phyloP scores from a whole-genome alignment of 768 basidiomycete species.

The Gyrodon lividus region DNA sequence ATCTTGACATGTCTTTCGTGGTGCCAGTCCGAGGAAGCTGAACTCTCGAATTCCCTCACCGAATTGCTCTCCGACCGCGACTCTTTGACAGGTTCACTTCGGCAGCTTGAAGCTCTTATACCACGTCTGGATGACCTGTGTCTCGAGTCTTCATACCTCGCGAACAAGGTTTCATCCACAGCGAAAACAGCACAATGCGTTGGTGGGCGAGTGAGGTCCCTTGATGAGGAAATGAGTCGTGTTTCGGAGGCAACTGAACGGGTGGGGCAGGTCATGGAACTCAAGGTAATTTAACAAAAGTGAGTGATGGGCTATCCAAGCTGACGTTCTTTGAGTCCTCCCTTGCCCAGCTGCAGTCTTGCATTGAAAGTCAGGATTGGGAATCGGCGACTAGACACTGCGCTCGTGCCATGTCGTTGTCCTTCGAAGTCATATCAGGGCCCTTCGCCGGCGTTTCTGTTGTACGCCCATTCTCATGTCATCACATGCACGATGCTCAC shows the following conservation, averaged over 20 bases:
- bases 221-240: slow-evolving; percentile 92
- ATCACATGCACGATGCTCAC: background rate
- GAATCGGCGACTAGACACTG: slow-evolving; percentile 92
- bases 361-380: slow-evolving; percentile 88
- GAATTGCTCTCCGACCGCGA: slow-evolving; percentile 66
- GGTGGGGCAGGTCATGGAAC: slow-evolving; percentile 90
- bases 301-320: slow-evolving; percentile 23
- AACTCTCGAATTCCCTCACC: slow-evolving; percentile 71
- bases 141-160: slow-evolving; percentile 53
- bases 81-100: slow-evolving; percentile 61
- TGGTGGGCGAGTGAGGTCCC: slow-evolving; percentile 81
- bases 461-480: slow-evolving; percentile 45
- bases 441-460: slow-evolving; percentile 86
- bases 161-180: slow-evolving; percentile 62
- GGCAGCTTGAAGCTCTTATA: slow-evolving; percentile 56
- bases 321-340: slow-evolving; percentile 54
- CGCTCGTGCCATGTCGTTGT: slow-evolving; percentile 84
- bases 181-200: slow-evolving; percentile 83
- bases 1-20: slow-evolving; percentile 73
- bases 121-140: slow-evolving; percentile 65
- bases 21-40: slow-evolving; percentile 74
- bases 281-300: slow-evolving; percentile 60
- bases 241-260: slow-evolving; percentile 90
- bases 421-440: slow-evolving; percentile 73
- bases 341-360: slow-evolving; percentile 48